Conservation (phyloP, 208 protist species). For the Crithidia brevicula region DNA sequence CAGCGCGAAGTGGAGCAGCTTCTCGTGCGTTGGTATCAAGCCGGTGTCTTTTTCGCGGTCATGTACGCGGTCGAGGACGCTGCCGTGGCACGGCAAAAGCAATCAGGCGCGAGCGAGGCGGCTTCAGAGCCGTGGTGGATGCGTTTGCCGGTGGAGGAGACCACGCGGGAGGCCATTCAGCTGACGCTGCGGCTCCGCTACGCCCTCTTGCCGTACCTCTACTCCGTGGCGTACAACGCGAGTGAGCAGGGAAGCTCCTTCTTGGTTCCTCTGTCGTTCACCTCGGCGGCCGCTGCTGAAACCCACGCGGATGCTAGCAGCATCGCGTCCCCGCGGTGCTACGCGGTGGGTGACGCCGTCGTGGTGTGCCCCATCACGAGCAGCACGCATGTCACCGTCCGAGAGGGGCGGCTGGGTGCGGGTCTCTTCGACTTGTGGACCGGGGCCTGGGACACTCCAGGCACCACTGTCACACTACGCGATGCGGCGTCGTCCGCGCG, state of each 20-base stretch:
- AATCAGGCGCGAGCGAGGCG: neutral
- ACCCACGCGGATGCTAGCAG: neutral
- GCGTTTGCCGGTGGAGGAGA: constrained; percentile 7
- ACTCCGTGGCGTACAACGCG: constrained; percentile 91
- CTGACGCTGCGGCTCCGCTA: constrained; percentile 74
- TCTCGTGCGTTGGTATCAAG: constrained; percentile 96
- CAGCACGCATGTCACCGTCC: neutral
- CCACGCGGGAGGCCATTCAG: constrained; percentile 15
- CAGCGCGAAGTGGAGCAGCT: constrained; percentile 74
- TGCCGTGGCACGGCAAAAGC: constrained; percentile 83
- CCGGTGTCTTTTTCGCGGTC: constrained; percentile 90
- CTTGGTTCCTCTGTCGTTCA: constrained; percentile 86
- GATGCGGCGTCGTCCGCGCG: neutral
- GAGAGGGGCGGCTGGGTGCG: neutral
- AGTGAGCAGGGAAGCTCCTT: constrained; percentile 68
- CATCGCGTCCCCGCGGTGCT: constrained; percentile 9
- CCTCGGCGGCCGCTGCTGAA: constrained; percentile 36
- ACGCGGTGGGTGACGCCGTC: constrained; percentile 31
- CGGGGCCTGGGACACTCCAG: constrained; percentile 18
- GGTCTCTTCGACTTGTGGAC: constrained; percentile 50
- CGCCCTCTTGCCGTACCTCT: constrained; percentile 94
- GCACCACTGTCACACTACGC: neutral
- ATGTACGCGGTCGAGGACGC: constrained; percentile 94
- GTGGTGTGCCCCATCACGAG: constrained; percentile 36
- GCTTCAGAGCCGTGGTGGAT: constrained; percentile 26